Base-by-base conservation (phyloP, 2,329 filamentous ascomycete genomes). In the Diaporthe sp. region DNA sequence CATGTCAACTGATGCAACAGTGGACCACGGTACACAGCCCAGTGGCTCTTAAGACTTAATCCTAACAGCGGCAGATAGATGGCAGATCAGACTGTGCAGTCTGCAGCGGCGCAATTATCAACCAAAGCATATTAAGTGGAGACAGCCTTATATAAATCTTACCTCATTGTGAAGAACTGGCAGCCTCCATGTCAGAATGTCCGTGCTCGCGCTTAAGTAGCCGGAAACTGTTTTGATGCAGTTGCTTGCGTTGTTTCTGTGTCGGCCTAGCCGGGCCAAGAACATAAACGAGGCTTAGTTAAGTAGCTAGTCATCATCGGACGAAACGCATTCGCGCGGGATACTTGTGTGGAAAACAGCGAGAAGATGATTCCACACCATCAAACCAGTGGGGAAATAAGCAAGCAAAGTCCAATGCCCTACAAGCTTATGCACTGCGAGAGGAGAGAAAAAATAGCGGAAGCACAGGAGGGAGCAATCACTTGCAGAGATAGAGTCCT, bases 81-180 rank as follows among this genome's bases (percentile, higher is more conserved):
- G 13, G 31, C 47, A n/a, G 7, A 51, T 51, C 44, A 25, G 22
- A 20, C 63, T 15, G 31, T 37, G 31, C 22, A 51, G 63, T 25
- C 7, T 9, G 44, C 31, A 49, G 28, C 28, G 20, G 31, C 44
- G 4, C 20, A 51, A 25, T 3, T 22, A 47, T 68, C 44, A 39
- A 68, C 3, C 20, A 68, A 51, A 53, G 63, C 28, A 53, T 37
- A 68, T 37, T 39, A 51, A 68, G 63, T 39, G 44, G 44, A n/a
- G 63, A 20, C 44, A 51, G 63, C 42, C 44, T 67, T 67, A 37
- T 37, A 17, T 51, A 49, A 67, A 51, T n/a, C 44, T 51, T 51
- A 67, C 28, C 44, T 49, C 20, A 37, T 67, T 51, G 61, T 15
- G 4, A 51, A 1, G 5, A 51, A 34, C 20, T 37, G 9, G 22